Conservation (phyloP, 176 grass and related monocot species). For the Aegilops bicornis region DNA sequence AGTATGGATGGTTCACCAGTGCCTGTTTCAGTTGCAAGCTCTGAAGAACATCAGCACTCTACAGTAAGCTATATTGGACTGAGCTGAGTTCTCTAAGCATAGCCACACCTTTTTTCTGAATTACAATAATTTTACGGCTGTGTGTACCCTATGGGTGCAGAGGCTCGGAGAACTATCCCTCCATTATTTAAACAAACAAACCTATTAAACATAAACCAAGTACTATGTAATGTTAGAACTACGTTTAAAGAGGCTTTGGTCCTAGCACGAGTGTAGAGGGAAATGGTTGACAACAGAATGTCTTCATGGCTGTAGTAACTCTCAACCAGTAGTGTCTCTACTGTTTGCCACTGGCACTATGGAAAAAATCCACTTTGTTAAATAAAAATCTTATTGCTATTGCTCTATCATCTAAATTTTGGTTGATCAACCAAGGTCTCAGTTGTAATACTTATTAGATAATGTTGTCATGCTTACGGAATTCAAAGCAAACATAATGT, state of each 20-base stretch:
- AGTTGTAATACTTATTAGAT: not conserved
- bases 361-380: not conserved
- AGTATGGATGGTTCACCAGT: slow-evolving; percentile 23
- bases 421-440: not conserved
- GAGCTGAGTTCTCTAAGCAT: not conserved
- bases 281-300: not conserved
- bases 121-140: not conserved
- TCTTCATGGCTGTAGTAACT: not conserved
- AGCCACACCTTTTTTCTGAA: not conserved
- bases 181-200: not conserved
- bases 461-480: not conserved
- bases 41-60: slow-evolving; percentile 30
- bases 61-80: slow-evolving; percentile 36
- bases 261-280: not conserved
- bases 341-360: not conserved
- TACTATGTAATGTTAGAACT: not conserved
- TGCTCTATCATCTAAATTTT: slow-evolving; percentile 5
- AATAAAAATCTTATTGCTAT: not conserved
- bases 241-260: not conserved
- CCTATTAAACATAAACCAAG: not conserved
- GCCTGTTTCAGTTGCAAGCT: slow-evolving; percentile 20
- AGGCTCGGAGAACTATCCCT: not conserved
- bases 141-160: not conserved
- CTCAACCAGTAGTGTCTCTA: not conserved
- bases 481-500: slow-evolving; percentile 10